Evolutionary conservation across 1,284 basidiomycete species (phyloP), one percentile per base, ranked within the genome.

Genomic region (Ceratobasidium sp.): DNA sequence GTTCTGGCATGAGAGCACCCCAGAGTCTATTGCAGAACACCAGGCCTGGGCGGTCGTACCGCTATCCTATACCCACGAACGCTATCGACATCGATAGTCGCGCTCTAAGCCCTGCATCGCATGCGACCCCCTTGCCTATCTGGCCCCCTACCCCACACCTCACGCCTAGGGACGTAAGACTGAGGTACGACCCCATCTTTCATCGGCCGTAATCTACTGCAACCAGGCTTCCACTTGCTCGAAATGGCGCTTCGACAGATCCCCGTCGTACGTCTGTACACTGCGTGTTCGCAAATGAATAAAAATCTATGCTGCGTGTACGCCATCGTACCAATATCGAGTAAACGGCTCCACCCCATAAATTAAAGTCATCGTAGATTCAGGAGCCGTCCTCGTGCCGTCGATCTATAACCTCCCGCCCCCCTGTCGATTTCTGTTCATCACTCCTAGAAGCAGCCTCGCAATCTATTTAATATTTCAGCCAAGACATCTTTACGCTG

Each of bases 81-180:
- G 54, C 54, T 58, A 58, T 58, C 54, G 54, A 58, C 46, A 65
- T 65, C 63, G 63, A 65, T 65, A 48, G 54, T 51, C 59, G 14
- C 7, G 8, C 37, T 43, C 22, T n/a, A 29, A 43, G 3, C 59
- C 59, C 37, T 62, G 59, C 39, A 41, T n/a, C 31, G 39, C 22
- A 62, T 19, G 14, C 54, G 13, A 19, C 39, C 56, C 29, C 51
- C n/a, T 16, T 31, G 51, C 54, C 41, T 22, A 24, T 31, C 31
- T 22, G 66, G 49, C n/a, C 22, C 22, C 22, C 31, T 19, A 54
- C 64, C 31, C 64, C 29, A 53, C 53, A 39, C 68, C 68, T 43
- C 37, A 31, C 68, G 34, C 49, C 68, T 37, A 27, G 19, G 46
- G 68, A 71, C 68, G 68, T 71, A 71, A 71, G 24, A 31, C 54